These are phyloP conservation scores for Penicillium longicatenatum DNA, from an alignment of 495 filamentous ascomycete genomes.

Conservation along the genomic window DNA sequence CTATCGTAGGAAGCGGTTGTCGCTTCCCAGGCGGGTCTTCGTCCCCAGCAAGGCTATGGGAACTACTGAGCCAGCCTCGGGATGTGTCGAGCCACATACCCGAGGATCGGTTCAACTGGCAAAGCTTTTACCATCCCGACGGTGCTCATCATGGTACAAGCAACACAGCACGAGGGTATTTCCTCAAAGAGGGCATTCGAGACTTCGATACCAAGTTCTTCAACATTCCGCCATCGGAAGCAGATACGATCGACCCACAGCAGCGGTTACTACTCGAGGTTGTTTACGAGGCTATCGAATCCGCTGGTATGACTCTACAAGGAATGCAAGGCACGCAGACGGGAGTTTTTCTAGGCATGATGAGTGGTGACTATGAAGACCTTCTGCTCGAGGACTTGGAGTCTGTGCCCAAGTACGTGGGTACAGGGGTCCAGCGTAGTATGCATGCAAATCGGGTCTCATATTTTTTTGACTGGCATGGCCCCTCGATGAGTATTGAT, in stretches of 20 bases:
- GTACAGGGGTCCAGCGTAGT: conserved; percentile 38
- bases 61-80: background rate
- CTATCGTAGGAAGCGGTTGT: conserved; percentile 5
- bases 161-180: conserved; percentile 27
- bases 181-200: conserved; percentile 34
- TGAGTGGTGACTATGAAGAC: conserved; percentile 24
- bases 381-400: conserved; percentile 47
- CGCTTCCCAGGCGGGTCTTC: conserved; percentile 5
- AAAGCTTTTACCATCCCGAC: conserved; percentile 21
- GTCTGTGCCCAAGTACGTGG: conserved; percentile 22
- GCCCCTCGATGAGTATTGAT: conserved; percentile 39
- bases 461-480: conserved; percentile 49
- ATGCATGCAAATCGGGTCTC: conserved; percentile 38
- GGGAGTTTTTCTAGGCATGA: conserved; percentile 35
- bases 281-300: conserved; percentile 58
- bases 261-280: conserved; percentile 44
- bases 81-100: conserved; percentile 2
- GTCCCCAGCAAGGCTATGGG: background rate
- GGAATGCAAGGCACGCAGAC: background rate
- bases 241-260: conserved; percentile 43
- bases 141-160: conserved; percentile 17
- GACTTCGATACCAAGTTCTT: conserved; percentile 54
- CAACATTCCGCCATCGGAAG: conserved; percentile 52
- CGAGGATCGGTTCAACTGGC: background rate
- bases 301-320: background rate